Base-by-base conservation (phyloP, 176 grass and related monocot species). In the Aegilops sharonensis region DNA sequence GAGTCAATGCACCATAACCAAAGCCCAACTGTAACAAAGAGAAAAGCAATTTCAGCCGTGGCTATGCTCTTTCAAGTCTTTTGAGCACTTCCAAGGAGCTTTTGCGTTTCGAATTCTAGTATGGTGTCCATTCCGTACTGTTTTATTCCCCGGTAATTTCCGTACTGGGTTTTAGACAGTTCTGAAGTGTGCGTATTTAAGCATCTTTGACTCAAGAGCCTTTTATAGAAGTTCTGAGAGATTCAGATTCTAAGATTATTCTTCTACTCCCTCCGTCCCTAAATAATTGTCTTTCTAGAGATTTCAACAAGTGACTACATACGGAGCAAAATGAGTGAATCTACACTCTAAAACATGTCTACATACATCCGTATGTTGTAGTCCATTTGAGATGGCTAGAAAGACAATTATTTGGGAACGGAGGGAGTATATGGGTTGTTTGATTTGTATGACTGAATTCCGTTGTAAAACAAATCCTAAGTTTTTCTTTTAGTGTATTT, bases 41-140 rank as follows among this genome's bases (percentile, higher is more conserved):
- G 1, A 20, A 36, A 21, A 14, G n/a, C n/a, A 72, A 27, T 76
- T 13, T 17, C 72, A 73, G 78, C 35, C 11, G 1, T 14, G 17
- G 4, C 27, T 75, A 81, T 79, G 60, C 13, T 74, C 85, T 52
- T 87, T 83, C 0, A 13, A 3, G 72, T 87, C 75, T 91, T 91
- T 91, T 75, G 14, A 84, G 75, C 27, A 79, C 25, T 35, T 80
- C 45, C 14, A 84, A 62, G 61, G 4, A 87, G 8, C 36, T 37
- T 37, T 37, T 37, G 36, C 36, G 36, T 37, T 37, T 37, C 36
- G 36, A 37, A 37, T 37, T 37, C 36, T 37, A 8, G 36, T 37
- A 8, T 37, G 36, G 1, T 37, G 36, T 8, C 36, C 36, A 6
- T 37, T 36, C 35, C 35, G 35, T 36, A 36, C 35, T 36, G 35